Base-by-base conservation (phyloP, 805 yeast genomes). In the Saccharomycopsis lassenensis region DNA sequence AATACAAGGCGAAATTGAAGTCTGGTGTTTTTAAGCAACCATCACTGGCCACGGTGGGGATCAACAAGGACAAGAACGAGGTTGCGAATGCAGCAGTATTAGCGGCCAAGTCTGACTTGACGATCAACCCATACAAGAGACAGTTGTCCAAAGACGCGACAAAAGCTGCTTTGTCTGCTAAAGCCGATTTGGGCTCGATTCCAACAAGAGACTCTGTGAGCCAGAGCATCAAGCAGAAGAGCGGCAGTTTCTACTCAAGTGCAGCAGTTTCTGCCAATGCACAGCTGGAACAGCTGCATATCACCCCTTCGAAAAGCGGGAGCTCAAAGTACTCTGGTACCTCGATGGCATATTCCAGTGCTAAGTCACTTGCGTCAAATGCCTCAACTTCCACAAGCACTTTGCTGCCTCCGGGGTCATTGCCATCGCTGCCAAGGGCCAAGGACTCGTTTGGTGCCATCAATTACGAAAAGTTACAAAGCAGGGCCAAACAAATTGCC, bases 31-130 rank as follows among this genome's bases (percentile, higher is more conserved):
- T 62, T 57, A 59, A 63, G 31, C 60, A 66, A 46, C 80, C 71
- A 31, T 71, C 56, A 52, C 7, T 67, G 14, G 61, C 56, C 35
- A 57, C 65, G 7, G 57, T 74, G 4, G 87, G 89, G n/a, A 80
- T 78, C 21, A 66, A 71, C 43, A 66, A 76, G 40, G 65, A 71
- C 28, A 48, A 53, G 7, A 39, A 43, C 16, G 83, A 86, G 20
- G 69, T 83, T 11, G 85, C 77, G 51, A 71, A 80, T 4, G 89
- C 93, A 33, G 91, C 91, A 1, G 59, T 78, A 36, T 61, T 79
- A 43, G 93, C 91, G 2, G 71, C 82, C 5, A 69, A 75, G 8
- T 58, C 80, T 2, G 81, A 75, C 53, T 62, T 76, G 30, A 65
- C 74, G 2, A 71, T 78, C 25, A 70, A 68, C 43, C 74, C 84